A percentile compares a stretch with the other conserved stretches of the same genome.
Evolutionary conservation across 805 yeast species (phyloP).

Genomic region (Cyberlindnera samutprakarnensis): DNA sequence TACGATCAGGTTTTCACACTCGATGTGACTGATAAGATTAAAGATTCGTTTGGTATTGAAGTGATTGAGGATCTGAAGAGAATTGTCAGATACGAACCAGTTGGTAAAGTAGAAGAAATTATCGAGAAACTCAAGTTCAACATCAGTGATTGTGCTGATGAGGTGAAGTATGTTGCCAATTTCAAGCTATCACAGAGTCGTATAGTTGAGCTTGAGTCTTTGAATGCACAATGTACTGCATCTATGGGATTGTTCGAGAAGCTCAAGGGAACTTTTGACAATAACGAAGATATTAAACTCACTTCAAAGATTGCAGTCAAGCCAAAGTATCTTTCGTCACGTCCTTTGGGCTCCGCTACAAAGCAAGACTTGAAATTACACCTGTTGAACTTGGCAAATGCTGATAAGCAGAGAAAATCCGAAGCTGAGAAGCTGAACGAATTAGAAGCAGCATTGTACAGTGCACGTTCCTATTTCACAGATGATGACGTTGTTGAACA

Average conservation of each 20-base stretch:
- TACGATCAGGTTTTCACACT: constrained; percentile 29
- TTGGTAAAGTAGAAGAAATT: constrained; percentile 5
- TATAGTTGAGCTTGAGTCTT: constrained; percentile 36
- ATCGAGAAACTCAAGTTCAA: constrained; percentile 25
- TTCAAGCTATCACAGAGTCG: constrained; percentile 42
- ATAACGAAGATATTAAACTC: constrained; percentile 16
- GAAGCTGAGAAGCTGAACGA: constrained; percentile 56
- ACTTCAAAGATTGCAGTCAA: constrained; percentile 19
- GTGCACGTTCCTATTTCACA: constrained; percentile 52
- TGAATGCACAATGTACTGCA: constrained; percentile 37
- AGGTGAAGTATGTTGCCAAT: constrained; percentile 31
- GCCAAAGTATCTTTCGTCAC: constrained; percentile 31
- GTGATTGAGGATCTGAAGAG: constrained; percentile 25
- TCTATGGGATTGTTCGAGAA: constrained; percentile 14
- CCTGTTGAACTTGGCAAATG: constrained; percentile 42
- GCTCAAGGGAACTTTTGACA: constrained; percentile 4
- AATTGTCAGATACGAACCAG: constrained; percentile 19
- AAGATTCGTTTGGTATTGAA: constrained; percentile 27
- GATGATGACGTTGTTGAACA: constrained; percentile 39
- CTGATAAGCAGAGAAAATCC: constrained; percentile 47
- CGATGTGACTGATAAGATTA: constrained; percentile 28
- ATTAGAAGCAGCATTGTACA: constrained; percentile 69
- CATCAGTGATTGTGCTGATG: constrained; percentile 30
- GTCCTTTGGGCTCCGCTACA: constrained; percentile 41
- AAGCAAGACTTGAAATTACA: constrained; percentile 39